Conservation (phyloP, 345 rosid genomes). For the Anastatica hierochuntica region DNA sequence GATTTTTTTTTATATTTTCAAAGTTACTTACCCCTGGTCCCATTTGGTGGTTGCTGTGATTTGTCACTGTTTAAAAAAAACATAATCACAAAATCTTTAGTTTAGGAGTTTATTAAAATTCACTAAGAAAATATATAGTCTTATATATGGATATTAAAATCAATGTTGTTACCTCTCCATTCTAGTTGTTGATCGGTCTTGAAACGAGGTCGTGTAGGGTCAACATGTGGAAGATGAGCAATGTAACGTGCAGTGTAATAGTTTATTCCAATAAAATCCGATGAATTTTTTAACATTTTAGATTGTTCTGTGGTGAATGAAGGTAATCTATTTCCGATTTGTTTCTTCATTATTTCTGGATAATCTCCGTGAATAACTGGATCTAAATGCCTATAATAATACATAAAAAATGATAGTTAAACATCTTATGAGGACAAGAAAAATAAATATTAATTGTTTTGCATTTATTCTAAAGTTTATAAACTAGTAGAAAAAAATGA, state of each 20-base stretch:
- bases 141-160: no score
- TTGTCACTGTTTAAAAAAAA: no score
- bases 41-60: constrained; percentile 20
- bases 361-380: constrained; percentile 28
- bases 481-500: no score
- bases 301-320: constrained; percentile 23
- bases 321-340: constrained; percentile 21
- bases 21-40: constrained; percentile 25
- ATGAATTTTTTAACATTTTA: constrained; percentile 20
- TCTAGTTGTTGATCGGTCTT: constrained; percentile 25
- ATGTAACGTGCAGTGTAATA: constrained; percentile 19
- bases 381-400: constrained; percentile 34
- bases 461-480: no score
- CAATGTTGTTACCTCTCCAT: constrained; percentile 23
- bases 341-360: constrained; percentile 18
- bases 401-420: no score
- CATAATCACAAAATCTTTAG: no score
- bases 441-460: neutral
- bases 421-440: no score
- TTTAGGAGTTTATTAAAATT: no score
- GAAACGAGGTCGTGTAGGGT: constrained; percentile 22
- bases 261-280: constrained; percentile 25
- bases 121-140: no score
- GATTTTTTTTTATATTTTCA: no score
- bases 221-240: constrained; percentile 9